phyloP scores from a whole-genome alignment of 2,329 filamentous ascomycete species.

The Stagonosporopsis rhizophila region DNA sequence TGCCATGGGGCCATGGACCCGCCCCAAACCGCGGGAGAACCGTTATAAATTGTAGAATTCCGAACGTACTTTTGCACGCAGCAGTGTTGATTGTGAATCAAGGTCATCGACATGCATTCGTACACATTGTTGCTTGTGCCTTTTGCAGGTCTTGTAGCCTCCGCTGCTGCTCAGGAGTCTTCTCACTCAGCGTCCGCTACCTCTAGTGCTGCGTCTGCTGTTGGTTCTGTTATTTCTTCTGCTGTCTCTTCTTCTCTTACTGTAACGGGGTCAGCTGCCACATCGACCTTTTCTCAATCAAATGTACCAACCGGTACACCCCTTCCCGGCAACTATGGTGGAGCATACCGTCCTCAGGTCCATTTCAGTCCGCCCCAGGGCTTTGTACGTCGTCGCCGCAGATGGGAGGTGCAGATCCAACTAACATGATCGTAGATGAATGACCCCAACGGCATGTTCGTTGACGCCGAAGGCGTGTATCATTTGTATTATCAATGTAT shows the following conservation, averaged over 20 bases:
- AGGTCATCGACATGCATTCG: background rate
- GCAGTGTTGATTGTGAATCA: background rate
- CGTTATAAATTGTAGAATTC: background rate
- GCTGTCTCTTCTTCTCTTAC: background rate
- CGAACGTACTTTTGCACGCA: background rate
- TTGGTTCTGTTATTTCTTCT: background rate
- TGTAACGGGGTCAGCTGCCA: background rate
- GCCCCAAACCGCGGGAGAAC: background rate
- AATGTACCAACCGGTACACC: slow-evolving; percentile 44
- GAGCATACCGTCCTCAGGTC: slow-evolving; percentile 58
- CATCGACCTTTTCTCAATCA: slow-evolving; percentile 33
- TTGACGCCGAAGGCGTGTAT: slow-evolving; percentile 64
- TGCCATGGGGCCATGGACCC: background rate
- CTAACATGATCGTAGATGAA: slow-evolving; percentile 53
- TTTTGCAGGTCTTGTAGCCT: background rate
- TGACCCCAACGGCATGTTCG: slow-evolving; percentile 69
- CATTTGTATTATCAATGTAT: slow-evolving; percentile 71
- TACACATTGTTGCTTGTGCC: background rate
- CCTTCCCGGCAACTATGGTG: slow-evolving; percentile 51
- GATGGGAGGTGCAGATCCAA: background rate
- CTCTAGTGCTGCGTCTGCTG: slow-evolving; percentile 1
- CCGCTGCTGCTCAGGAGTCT: background rate
- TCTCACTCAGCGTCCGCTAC: background rate
- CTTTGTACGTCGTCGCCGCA: slow-evolving; percentile 12
- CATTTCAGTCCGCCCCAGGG: slow-evolving; percentile 63